Evolutionary conservation across 371 early-diverging fungal species (phyloP).

Genomic region (Rhizopus microsporus): DNA sequence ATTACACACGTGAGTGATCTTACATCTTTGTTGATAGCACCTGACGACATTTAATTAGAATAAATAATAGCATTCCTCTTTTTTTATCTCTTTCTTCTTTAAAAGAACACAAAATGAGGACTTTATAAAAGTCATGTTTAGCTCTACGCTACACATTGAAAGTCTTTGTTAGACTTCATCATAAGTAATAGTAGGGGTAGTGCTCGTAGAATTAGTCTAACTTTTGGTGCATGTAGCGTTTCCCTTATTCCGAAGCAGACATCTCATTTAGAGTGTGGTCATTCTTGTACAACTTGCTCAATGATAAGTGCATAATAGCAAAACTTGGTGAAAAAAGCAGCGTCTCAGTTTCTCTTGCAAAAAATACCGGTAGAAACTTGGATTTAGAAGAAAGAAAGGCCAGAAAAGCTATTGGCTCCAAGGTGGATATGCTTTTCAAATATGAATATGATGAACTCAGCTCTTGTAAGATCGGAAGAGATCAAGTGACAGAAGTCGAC

Average conservation of each 20-base stretch:
- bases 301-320: constrained; percentile 1
- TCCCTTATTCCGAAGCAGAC: constrained; percentile 5
- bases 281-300: constrained; percentile 11
- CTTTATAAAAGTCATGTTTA: no score
- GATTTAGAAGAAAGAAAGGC: constrained; percentile 4
- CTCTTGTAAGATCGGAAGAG: constrained; percentile 10
- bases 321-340: constrained; percentile 6
- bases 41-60: no score
- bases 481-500: constrained; percentile 2
- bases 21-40: no score
- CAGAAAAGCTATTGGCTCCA: constrained; percentile 9
- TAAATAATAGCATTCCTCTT: no score
- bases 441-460: background rate
- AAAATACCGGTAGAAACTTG: constrained; percentile 4
- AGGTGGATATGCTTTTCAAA: constrained; percentile 10
- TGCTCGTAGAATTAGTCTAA: no score
- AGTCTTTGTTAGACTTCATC: no score
- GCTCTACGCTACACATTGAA: no score
- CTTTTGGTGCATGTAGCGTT: no score
- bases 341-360: background rate
- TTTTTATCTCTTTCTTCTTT: no score
- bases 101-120: no score
- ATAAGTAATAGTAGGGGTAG: no score
- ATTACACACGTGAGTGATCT: no score
- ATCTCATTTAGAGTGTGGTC: constrained; percentile 6